Conservation (phyloP, 1,284 basidiomycete species). For the Microbotryomycetes sp. region DNA sequence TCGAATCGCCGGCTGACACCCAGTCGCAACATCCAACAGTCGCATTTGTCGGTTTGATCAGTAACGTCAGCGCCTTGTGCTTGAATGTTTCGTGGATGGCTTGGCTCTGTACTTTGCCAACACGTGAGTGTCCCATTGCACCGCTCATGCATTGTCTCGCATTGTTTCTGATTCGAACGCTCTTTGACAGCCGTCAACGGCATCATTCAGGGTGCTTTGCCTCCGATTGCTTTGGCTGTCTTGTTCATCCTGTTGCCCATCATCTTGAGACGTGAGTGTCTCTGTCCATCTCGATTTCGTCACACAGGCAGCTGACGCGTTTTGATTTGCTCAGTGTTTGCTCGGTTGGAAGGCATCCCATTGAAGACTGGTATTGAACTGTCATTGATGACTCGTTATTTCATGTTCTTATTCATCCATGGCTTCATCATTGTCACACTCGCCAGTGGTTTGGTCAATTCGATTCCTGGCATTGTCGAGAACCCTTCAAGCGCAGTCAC, state of each 20-base stretch:
- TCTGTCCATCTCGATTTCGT: not conserved
- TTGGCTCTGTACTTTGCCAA: slow-evolving; percentile 72
- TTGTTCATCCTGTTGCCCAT: slow-evolving; percentile 89
- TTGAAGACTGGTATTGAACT: slow-evolving; percentile 76
- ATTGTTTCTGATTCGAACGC: not conserved
- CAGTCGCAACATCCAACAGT: slow-evolving; percentile 32
- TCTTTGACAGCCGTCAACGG: slow-evolving; percentile 53
- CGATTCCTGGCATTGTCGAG: slow-evolving; percentile 57
- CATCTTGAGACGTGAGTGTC: slow-evolving; percentile 59
- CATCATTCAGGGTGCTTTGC: slow-evolving; percentile 85
- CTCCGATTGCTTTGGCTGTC: slow-evolving; percentile 74
- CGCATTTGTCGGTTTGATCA: slow-evolving; percentile 75
- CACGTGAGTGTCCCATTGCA: slow-evolving; percentile 36
- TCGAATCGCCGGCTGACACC: not conserved
- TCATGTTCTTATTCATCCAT: slow-evolving; percentile 81
- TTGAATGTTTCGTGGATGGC: slow-evolving; percentile 59
- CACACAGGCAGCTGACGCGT: not conserved
- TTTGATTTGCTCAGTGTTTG: slow-evolving; percentile 51
- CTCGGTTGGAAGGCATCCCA: slow-evolving; percentile 72
- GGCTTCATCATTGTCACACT: slow-evolving; percentile 84
- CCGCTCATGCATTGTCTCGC: not conserved
- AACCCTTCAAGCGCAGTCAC: slow-evolving; percentile 59
- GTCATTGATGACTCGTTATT: slow-evolving; percentile 83
- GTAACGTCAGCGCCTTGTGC: slow-evolving; percentile 72
- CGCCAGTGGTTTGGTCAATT: slow-evolving; percentile 67